Evolutionary conservation across 2,329 filamentous ascomycete species (phyloP), one percentile per base, ranked within the genome.

Genomic region (Escovopsis sp.): DNA sequence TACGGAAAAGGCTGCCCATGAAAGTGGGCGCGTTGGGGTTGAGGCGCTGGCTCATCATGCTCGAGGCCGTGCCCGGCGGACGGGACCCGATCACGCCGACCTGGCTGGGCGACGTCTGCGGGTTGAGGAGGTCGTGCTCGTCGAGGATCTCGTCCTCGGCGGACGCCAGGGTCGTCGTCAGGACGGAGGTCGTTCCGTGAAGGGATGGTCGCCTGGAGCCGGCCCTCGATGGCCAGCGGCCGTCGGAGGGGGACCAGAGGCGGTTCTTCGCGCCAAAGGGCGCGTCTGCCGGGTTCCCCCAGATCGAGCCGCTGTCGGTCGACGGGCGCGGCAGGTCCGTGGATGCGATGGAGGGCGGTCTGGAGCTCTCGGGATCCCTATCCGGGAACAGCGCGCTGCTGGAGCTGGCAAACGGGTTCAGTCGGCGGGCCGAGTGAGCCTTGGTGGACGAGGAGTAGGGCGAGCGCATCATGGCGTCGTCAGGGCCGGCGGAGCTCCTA

Each of bases 1-100:
- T 61, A 13, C 70, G 67, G 51, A 78, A 74, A 44, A 91, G 75
- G 32, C 79, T 72, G 9, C 72, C 79, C 61, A 82, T 89, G 57
- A 96, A 96, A 1, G 82, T 84, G 8, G 88, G 88, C 0, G 89
- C 91, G 7, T 84, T 76, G 7, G 91, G 91, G 53, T 98, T 96
- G 25, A 96, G 70, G 52, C 61, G 79, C 63, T 58, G 78, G 59
- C 55, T 79, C 66, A 53, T 72, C 58, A 55, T 58, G 8, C 27
- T 11, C 27, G 27, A 30, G 27, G 27, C 8, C 33, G 62, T 51
- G 7, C 56, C 58, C 5, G 65, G 63, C 2, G 82, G 85, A 3
- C 80, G 78, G 37, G 85, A 93, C 20, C 89, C 89, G 49, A 96
- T 95, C 1, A 81, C 72, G 16, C 77, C 76, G 2, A 81, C 71